These are phyloP conservation scores for Hypoxylon sp. DNA, from an alignment of 2,329 filamentous ascomycete genomes.

Conservation along the genomic window DNA sequence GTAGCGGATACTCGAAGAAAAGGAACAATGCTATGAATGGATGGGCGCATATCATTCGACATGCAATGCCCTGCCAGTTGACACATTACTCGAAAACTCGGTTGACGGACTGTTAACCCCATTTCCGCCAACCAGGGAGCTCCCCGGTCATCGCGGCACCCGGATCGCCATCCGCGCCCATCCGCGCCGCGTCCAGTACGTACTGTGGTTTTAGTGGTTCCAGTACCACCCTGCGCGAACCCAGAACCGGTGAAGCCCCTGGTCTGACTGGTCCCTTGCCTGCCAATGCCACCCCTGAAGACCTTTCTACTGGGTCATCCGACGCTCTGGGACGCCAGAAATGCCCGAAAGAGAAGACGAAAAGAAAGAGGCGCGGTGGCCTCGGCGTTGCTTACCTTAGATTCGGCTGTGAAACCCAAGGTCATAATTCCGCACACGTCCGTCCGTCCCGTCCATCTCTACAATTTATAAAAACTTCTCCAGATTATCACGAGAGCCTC, in stretches of 20 bases:
- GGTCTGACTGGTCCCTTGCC: constrained; percentile 19
- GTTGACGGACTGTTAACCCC: constrained; percentile 19
- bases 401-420: constrained; percentile 5
- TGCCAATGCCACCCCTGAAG: constrained; percentile 33
- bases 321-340: constrained; percentile 35
- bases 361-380: constrained; percentile 25
- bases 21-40: too few relatives aligned
- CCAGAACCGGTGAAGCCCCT: constrained; percentile 35
- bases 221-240: constrained; percentile 31
- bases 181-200: constrained; percentile 23
- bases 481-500: too few relatives aligned
- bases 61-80: constrained; percentile 12
- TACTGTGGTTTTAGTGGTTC: constrained; percentile 19
- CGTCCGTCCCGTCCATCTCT: too few relatives aligned
- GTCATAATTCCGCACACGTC: too few relatives aligned
- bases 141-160: constrained; percentile 25
- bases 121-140: constrained; percentile 22
- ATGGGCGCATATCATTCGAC: constrained; percentile 26
- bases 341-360: constrained; percentile 28
- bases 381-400: too few relatives aligned
- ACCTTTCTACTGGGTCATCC: constrained; percentile 32
- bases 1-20: too few relatives aligned
- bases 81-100: constrained; percentile 3
- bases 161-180: constrained; percentile 35
- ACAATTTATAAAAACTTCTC: constrained; percentile 21